A percentile compares a stretch with the other conserved stretches of the same genome.
These are phyloP conservation scores for Solanum chaucha DNA, from an alignment of 257 asterid genomes.

Conservation along the genomic window DNA sequence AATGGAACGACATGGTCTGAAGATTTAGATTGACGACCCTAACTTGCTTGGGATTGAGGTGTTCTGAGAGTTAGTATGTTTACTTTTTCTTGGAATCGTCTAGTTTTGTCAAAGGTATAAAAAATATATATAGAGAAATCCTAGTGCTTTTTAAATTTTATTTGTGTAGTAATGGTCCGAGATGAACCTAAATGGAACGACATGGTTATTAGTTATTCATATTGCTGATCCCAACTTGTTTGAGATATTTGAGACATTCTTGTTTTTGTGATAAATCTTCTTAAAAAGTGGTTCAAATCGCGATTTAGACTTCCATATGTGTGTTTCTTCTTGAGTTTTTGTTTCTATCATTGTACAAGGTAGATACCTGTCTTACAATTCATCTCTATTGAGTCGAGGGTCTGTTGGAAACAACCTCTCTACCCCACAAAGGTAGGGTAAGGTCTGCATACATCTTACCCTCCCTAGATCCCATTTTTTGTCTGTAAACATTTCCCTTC, in stretches of 20 bases:
- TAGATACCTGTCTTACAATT: neutral
- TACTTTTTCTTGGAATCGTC: too few species aligned
- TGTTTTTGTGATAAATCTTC: neutral
- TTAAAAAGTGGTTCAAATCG: neutral
- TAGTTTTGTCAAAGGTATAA: neutral
- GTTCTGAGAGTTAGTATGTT: neutral
- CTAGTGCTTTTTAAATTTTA: neutral
- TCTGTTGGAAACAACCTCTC: neutral
- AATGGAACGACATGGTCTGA: neutral
- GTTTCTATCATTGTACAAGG: too few species aligned
- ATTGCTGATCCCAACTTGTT: neutral
- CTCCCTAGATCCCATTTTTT: neutral
- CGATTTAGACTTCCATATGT: neutral
- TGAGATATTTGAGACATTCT: neutral
- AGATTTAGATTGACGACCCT: neutral
- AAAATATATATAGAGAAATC: neutral
- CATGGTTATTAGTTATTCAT: neutral
- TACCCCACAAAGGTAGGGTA: neutral
- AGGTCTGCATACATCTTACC: neutral
- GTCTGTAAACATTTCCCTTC: neutral
- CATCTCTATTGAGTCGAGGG: neutral
- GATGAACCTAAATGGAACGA: neutral
- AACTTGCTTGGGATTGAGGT: neutral
- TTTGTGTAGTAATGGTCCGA: neutral
- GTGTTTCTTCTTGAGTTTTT: neutral